Evolutionary conservation across 495 filamentous ascomycete species (phyloP).

Genomic region (Aspergillus steynii): DNA sequence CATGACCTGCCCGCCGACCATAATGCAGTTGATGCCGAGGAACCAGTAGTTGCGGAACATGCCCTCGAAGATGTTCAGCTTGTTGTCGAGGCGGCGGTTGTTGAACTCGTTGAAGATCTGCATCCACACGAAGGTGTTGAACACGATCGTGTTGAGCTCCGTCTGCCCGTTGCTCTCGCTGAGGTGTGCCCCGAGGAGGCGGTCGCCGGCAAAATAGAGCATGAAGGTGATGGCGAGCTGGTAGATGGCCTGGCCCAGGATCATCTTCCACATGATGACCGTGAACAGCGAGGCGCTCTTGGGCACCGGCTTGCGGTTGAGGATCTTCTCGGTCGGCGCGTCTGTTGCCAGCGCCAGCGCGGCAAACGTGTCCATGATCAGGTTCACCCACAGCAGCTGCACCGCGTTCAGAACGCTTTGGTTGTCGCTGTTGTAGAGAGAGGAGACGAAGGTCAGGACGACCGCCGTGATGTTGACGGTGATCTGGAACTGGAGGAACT

Average conservation of each 20-base stretch:
- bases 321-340: constrained; percentile 72
- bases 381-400: constrained; percentile 87
- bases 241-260: constrained; percentile 81
- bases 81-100: constrained; percentile 85
- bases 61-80: constrained; percentile 87
- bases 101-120: constrained; percentile 96
- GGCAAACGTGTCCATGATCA: constrained; percentile 93
- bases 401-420: constrained; percentile 79
- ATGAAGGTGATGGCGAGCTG: constrained; percentile 77
- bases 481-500: constrained; percentile 89
- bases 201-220: constrained; percentile 68
- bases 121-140: constrained; percentile 97
- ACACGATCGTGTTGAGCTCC: constrained; percentile 72
- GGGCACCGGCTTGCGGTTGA: constrained; percentile 81
- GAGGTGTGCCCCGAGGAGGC: constrained; percentile 57
- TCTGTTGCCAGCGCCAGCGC: constrained; percentile 86
- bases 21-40: constrained; percentile 75
- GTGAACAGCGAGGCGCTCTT: constrained; percentile 77
- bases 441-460: constrained; percentile 77
- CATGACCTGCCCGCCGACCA: constrained; percentile 77
- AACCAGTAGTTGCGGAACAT: constrained; percentile 78
- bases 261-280: constrained; percentile 95
- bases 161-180: constrained; percentile 36
- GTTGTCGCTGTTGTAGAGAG: constrained; percentile 66
- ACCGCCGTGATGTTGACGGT: constrained; percentile 92